Evolutionary conservation across 169 alveolate genomes (phyloP).

Genomic region (Plasmodium ovale): DNA sequence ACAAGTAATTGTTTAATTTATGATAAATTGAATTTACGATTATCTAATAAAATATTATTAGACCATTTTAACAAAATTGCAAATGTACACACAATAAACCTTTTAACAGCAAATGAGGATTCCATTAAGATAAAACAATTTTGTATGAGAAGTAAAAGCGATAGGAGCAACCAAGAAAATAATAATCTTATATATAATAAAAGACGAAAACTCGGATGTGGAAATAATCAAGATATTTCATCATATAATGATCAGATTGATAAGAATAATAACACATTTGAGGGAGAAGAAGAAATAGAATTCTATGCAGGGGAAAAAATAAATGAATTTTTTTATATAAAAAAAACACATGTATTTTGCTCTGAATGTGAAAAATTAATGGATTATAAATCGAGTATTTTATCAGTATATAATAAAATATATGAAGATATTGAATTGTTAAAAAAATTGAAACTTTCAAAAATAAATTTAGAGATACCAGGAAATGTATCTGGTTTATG

Average conservation of each 20-base stretch:
- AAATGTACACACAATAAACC: background rate
- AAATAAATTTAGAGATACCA: slow-evolving; percentile 17
- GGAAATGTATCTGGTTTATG: slow-evolving; percentile 31
- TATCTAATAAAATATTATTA: slow-evolving; percentile 20
- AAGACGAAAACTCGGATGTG: background rate
- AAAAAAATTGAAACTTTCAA: slow-evolving; percentile 12
- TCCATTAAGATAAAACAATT: too few relatives aligned
- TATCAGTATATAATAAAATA: slow-evolving; percentile 12
- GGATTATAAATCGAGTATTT: slow-evolving; percentile 20
- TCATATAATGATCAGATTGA: background rate
- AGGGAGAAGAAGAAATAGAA: background rate
- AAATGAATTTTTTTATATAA: slow-evolving; percentile 30
- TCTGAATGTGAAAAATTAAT: slow-evolving; percentile 30
- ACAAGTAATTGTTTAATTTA: slow-evolving; percentile 3
- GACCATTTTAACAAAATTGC: background rate
- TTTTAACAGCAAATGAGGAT: background rate
- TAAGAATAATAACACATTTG: background rate
- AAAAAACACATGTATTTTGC: slow-evolving; percentile 64
- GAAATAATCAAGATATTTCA: background rate
- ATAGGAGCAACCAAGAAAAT: background rate
- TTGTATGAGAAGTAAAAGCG: too few relatives aligned
- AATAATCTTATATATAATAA: background rate
- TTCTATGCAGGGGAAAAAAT: background rate
- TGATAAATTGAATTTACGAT: slow-evolving; percentile 21
- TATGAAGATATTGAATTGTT: slow-evolving; percentile 50